Base-by-base conservation (phyloP, 495 filamentous ascomycete species). In the Hypoxylon lenormandii region DNA sequence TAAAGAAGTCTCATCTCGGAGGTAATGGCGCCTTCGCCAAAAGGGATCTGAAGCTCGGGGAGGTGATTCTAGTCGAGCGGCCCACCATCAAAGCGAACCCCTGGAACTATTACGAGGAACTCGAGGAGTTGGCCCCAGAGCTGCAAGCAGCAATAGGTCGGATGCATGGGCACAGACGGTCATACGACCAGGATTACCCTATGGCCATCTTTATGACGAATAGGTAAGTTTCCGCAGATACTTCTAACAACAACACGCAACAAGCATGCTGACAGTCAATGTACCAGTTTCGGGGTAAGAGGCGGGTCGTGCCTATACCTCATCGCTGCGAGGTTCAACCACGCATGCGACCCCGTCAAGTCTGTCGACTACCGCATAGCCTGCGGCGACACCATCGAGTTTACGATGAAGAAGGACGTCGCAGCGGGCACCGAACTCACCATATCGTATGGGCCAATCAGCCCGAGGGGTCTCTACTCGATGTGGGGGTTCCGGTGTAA, bases 251-350 rank as follows among this genome's bases (percentile, higher is more conserved):
- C 5, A 13, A 21, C 15, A 13, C 12, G 3, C 15, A 15, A 6
- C 40, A 12, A 21, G n/a, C 5, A 3, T 48, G n/a, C 53, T 69
- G 42, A 64, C 18, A 13, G n/a, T n/a, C 3, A 2, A 28, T 37
- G 12, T 3, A 74, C 19, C 22, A 66, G 36, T 26, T 76, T 65
- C 63, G 55, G 4, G 12, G 45, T 22, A 0, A 8, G 21, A 0
- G 50, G 64, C 13, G 51, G 45, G 2, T 74, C 73, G 6, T 42
- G 54, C 15, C 47, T 80, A 15, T 79, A 77, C 13, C 50, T 66
- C 18, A 70, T 76, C 8, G 70, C 67, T 0, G 67, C 76, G 0
- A 66, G 76, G 6, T 79, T 80, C 55, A 80, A 80, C 70, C 79
- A 80, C 45, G 71, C 76, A 4, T 80, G 79, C 55, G 1, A 1